Base-by-base conservation (phyloP, 139 green algal species). In the Limnomonas spitsbergensis region DNA sequence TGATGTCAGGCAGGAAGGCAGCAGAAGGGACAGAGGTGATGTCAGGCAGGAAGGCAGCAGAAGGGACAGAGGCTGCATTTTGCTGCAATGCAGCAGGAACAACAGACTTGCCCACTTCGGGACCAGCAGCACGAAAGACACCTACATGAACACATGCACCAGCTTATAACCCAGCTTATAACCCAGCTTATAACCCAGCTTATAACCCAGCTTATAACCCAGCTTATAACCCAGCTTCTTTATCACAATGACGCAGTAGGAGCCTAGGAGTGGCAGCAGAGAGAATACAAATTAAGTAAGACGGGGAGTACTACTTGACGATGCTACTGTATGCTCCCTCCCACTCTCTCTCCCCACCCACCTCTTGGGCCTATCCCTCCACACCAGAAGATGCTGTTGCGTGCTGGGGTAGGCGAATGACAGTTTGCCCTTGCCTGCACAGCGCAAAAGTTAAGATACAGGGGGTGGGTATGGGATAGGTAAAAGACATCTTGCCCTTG, bases 371-470 rank as follows among this genome's bases (percentile, higher is more conserved):
- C 81, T 80, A 0, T 89, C 82, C 72, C 95, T 91, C 96, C 96
- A 99, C 38, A 99, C 92, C 7, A 99, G 89, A 53, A 99, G 85
- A 69, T 98, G 92, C 82, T 99, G 95, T 84, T 99, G 95, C 2
- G 93, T 98, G 86, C 80, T 94, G 37, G 96, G 93, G 75, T 94
- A 90, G 0, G 91, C 88, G 80, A 99, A 98, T 34, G 89, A 85
- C 14, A 99, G 83, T 42, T 88, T 93, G 40, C 88, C 89, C 35
- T 69, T 89, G 67, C 89, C 91, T 95, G 84, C 39, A 20, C 4
- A 3, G n/a, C n/a, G n/a, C n/a, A n/a, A n/a, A n/a, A n/a, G n/a
- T n/a, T n/a, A n/a, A n/a, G n/a, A n/a, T n/a, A n/a, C n/a, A n/a
- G n/a, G n/a, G n/a, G n/a, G n/a, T n/a, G n/a, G n/a, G n/a, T n/a